A percentile compares a stretch with the other conserved stretches of the same genome.
phyloP scores from a whole-genome alignment of 768 basidiomycete species.

The Fibroporia radiculosa region DNA sequence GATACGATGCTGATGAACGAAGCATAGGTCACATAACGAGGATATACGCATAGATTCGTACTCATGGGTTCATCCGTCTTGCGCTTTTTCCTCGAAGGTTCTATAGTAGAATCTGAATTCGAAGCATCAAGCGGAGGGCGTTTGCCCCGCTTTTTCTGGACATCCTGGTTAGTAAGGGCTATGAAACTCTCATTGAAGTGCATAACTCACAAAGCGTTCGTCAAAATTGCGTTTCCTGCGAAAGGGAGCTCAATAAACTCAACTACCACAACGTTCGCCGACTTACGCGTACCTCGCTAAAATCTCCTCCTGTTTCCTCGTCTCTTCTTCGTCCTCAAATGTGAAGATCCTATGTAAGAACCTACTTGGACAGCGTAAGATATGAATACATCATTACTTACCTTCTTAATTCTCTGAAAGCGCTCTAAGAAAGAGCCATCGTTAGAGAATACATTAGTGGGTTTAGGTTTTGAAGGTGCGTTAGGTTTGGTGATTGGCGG shows the following conservation, averaged over 20 bases:
- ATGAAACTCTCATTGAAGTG: neutral
- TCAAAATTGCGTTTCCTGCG: slow-evolving; percentile 54
- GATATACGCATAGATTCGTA: slow-evolving; percentile 16
- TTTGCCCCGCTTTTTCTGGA: slow-evolving; percentile 53
- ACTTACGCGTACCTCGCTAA: slow-evolving; percentile 36
- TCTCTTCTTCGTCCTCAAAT: slow-evolving; percentile 47
- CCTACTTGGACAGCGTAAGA: neutral
- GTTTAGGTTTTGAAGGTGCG: slow-evolving; percentile 29
- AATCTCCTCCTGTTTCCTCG: slow-evolving; percentile 44
- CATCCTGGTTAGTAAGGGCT: neutral
- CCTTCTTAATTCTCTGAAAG: slow-evolving; percentile 52
- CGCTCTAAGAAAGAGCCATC: slow-evolving; percentile 65
- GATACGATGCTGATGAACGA: slow-evolving; percentile 28
- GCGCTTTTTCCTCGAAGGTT: slow-evolving; percentile 32
- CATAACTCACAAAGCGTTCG: slow-evolving; percentile 47
- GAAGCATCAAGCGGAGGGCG: slow-evolving; percentile 38
- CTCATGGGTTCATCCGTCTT: slow-evolving; percentile 28
- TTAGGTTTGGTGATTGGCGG: slow-evolving; percentile 21
- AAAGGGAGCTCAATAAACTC: neutral
- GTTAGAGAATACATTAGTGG: slow-evolving; percentile 57
- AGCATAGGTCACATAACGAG: neutral
- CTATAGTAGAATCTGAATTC: slow-evolving; percentile 25
- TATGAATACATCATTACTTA: too few species aligned
- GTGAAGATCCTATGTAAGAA: neutral
- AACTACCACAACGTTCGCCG: neutral